Evolutionary conservation across 148 eudicot species (phyloP), one percentile per base, ranked within the genome.

Genomic region (Pouteria glomerata): DNA sequence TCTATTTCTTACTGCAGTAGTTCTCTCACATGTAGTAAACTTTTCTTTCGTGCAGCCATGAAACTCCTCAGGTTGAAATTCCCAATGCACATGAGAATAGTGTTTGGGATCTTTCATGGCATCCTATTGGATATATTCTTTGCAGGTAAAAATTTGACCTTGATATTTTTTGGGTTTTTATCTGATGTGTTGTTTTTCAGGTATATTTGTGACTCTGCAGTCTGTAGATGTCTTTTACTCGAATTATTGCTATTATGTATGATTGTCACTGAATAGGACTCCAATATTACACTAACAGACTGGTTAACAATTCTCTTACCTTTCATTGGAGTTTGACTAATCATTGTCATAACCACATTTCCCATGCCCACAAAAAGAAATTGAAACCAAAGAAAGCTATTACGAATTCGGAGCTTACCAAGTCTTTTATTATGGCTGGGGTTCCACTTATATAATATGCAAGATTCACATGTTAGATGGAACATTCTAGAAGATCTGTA

Each of bases 91-190:
- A 95, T 82, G 99, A 91, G 63, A 85, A 81, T 77, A 87, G 92
- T 78, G 99, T 95, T 45, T 95, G 99, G 94, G 99, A 95, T 73
- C 97, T 95, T 71, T 88, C 99, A 45, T 95, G 99, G 99, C 99
- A 95, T 90, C 99, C 99, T 73, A 79, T 88, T 71, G 99, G 99
- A 60, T 89, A 95, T 74, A 76, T 92, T 53, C 89, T 95, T 50
- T 95, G 97, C 97, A 95, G 99, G 99, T 94, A 73, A 67, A 64
- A 48, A 26, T 23, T 57, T 27, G 19, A 33, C 51, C 35, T 58
- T 59, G 4, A 63, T 48, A 15, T 70, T 70, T 69, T 50, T 41
- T n/a, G n/a, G 14, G 21, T 13, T 69, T 7, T 59, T 33, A 7
- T 59, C 12, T 48, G 7, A 6, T 24, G 23, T 16, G 18, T 63